phyloP scores from a whole-genome alignment of 345 rosid species.

The Eucalyptus sp. region DNA sequence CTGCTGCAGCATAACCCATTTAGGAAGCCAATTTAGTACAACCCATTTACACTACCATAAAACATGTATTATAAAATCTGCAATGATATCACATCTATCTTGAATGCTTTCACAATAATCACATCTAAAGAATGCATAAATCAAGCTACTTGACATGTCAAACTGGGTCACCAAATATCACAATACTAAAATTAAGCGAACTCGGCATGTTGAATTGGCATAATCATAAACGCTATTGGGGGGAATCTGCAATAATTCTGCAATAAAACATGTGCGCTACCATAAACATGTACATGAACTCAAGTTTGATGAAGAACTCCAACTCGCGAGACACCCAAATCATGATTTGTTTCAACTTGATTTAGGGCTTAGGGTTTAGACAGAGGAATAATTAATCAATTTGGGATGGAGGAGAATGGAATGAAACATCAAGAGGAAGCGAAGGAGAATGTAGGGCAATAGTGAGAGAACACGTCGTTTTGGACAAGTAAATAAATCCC shows the following conservation, averaged over 20 bases:
- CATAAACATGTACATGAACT: not conserved
- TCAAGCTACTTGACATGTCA: not conserved
- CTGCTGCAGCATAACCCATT: not conserved
- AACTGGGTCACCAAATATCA: not conserved
- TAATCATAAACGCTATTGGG: not conserved
- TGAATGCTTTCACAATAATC: not conserved
- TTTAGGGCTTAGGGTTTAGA: not conserved
- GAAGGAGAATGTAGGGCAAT: not conserved
- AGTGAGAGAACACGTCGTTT: accelerated
- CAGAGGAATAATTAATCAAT: too few species aligned
- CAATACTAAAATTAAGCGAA: not conserved
- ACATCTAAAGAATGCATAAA: not conserved
- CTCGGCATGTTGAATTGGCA: not conserved
- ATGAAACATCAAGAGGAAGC: not conserved
- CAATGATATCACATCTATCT: too few species aligned
- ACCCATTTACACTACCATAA: not conserved
- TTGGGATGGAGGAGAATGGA: not conserved
- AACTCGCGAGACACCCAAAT: not conserved
- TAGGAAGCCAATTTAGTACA: not conserved
- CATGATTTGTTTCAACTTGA: not conserved
- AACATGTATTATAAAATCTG: too few species aligned
- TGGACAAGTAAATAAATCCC: not conserved
- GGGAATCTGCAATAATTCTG: too few species aligned
- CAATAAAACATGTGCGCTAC: not conserved
- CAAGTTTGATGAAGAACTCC: not conserved